phyloP scores from a whole-genome alignment of 805 yeast genomes.

The Danielia oregonensis region DNA sequence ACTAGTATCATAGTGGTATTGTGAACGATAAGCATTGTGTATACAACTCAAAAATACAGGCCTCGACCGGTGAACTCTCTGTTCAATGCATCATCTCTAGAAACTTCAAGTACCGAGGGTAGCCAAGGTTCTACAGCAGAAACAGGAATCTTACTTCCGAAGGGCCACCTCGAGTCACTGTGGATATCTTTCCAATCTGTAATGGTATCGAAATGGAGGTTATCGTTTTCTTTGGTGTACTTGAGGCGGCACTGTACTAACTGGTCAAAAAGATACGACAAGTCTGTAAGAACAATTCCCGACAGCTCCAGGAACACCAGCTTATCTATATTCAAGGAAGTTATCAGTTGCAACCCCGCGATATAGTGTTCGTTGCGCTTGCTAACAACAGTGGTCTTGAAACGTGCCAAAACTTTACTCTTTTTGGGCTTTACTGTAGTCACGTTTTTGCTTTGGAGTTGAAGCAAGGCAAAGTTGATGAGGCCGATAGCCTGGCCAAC shows the following conservation, averaged over 20 bases:
- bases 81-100: too few relatives aligned
- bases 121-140: constrained; percentile 21
- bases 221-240: constrained; percentile 41
- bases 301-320: constrained; percentile 32
- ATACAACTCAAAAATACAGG: too few relatives aligned
- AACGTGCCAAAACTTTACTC: constrained; percentile 14
- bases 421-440: constrained; percentile 9
- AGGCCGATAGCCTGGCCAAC: constrained; percentile 47
- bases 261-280: constrained; percentile 38
- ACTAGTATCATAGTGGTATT: too few relatives aligned
- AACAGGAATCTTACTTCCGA: constrained; percentile 35
- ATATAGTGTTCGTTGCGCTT: constrained; percentile 31
- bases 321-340: constrained; percentile 32
- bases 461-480: constrained; percentile 32
- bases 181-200: constrained; percentile 31
- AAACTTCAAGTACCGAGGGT: too few relatives aligned
- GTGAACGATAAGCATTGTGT: too few relatives aligned
- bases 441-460: constrained; percentile 30
- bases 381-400: constrained; percentile 25
- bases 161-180: constrained; percentile 42
- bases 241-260: constrained; percentile 37
- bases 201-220: constrained; percentile 34
- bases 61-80: too few relatives aligned
- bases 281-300: constrained; percentile 34
- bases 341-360: constrained; percentile 29